Percentiles rank a stretch among this genome's conserved stretches.
phyloP scores from a whole-genome alignment of 306 rosid genomes.

The Echinosophora koreensis region DNA sequence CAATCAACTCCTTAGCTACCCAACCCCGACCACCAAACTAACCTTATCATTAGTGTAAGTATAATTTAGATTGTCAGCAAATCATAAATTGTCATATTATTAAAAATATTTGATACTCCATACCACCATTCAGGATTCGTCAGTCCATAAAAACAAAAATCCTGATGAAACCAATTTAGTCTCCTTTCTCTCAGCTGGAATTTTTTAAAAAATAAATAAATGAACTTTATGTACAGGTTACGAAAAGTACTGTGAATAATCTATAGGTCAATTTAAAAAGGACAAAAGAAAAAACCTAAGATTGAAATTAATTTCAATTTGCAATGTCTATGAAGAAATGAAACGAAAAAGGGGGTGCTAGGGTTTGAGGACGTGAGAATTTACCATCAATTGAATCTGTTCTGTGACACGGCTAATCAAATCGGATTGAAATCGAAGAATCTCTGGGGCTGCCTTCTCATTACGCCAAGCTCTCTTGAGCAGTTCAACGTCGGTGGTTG shows the following conservation, averaged over 20 bases:
- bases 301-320: neutral
- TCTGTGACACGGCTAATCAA: slow-evolving; percentile 60
- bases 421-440: slow-evolving; percentile 60
- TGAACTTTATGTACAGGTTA: neutral
- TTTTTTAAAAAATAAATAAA: neutral
- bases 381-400: slow-evolving; percentile 69
- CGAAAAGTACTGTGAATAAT: neutral
- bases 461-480: slow-evolving; percentile 40
- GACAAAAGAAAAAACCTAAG: neutral
- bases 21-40: too few species aligned
- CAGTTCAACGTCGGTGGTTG: slow-evolving; percentile 37
- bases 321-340: neutral
- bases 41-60: too few species aligned
- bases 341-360: neutral
- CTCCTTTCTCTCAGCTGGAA: neutral
- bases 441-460: slow-evolving; percentile 43
- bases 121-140: too few species aligned
- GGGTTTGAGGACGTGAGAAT: neutral
- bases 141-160: too few species aligned
- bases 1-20: too few species aligned
- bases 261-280: neutral
- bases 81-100: too few species aligned
- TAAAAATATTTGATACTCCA: too few species aligned
- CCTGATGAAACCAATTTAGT: neutral
- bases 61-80: too few species aligned